These are phyloP conservation scores for Kondoa subrosea DNA, from an alignment of 768 basidiomycete genomes.

Conservation along the genomic window DNA sequence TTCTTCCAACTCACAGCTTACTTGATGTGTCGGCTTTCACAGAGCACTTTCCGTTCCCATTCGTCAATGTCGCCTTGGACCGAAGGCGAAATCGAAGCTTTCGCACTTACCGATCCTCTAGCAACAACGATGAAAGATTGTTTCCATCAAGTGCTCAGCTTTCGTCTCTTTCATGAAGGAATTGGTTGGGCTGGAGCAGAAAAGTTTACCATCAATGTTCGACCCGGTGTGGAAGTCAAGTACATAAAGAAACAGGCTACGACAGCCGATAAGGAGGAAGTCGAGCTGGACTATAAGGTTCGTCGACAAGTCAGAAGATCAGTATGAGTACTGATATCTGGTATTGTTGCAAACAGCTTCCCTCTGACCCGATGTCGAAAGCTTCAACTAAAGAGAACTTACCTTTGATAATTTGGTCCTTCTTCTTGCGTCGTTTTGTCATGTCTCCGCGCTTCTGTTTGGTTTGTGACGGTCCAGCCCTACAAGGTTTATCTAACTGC, in stretches of 20 bases:
- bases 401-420: slow-evolving; percentile 47
- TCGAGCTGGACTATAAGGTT: slow-evolving; percentile 4
- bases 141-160: slow-evolving; percentile 42
- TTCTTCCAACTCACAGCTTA: slow-evolving; percentile 38
- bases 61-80: slow-evolving; percentile 32
- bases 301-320: neutral
- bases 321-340: neutral
- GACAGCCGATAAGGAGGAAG: slow-evolving; percentile 35
- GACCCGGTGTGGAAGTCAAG: slow-evolving; percentile 14
- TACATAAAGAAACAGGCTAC: slow-evolving; percentile 36
- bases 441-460: slow-evolving; percentile 53
- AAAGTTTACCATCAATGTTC: slow-evolving; percentile 37
- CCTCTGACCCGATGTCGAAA: slow-evolving; percentile 33
- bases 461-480: no score
- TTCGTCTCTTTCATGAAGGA: slow-evolving; percentile 38
- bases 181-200: slow-evolving; percentile 59
- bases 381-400: slow-evolving; percentile 40
- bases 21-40: slow-evolving; percentile 37
- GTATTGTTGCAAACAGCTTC: slow-evolving; percentile 22
- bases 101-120: slow-evolving; percentile 49
- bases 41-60: slow-evolving; percentile 23
- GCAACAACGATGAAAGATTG: slow-evolving; percentile 47
- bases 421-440: slow-evolving; percentile 47
- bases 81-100: slow-evolving; percentile 39
- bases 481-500: slow-evolving; percentile 20